Evolutionary conservation across 2,329 filamentous ascomycete species (phyloP), one percentile per base, ranked within the genome.

Genomic region (Cytospora piceicola): DNA sequence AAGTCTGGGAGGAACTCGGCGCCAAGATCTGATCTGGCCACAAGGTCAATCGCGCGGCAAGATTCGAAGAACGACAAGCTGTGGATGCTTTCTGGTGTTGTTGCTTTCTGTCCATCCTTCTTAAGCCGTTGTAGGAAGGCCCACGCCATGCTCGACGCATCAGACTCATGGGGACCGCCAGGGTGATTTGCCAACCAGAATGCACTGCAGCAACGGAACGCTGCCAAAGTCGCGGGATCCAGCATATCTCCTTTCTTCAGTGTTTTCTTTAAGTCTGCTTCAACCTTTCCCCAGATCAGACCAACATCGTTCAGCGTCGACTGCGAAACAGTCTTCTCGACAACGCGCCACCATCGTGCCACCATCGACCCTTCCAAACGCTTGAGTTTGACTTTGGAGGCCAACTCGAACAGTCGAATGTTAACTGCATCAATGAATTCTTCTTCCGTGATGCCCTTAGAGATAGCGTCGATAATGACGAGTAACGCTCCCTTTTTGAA

Each of bases 391-490:
- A 63, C 30, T 8, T 57, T 56, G 20, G 60, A 74, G 1, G 77
- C 70, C 5, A 78, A 68, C 9, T 79, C 74, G 29, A 79, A 77
- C 3, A 83, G 71, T 57, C 74, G 75, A 27, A 72, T 74, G 7
- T 77, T 78, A 2, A 79, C 72, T 3, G 75, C 76, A 68, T 84
- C 81, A 6, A 79, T 72, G 24, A 78, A 80, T 1, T 79, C 74
- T 55, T 83, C 79, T 17, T 74, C 75, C 3, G 70, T 74, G 8
- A 85, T 70, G 4, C 81, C 81, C 27, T 77, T 72, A 0, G 78
- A 76, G 39, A 85, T 73, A 2, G 78, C 76, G 55, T 80, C 77
- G 12, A 81, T 69, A 29, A 85, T 78, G 6, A 82, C 71, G 27
- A 80, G 78, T 6, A 77, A 72, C 0, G 80, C 75, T 3, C 71